Conservation (phyloP, 805 yeast species). For the Saturnispora kantuleensis region DNA sequence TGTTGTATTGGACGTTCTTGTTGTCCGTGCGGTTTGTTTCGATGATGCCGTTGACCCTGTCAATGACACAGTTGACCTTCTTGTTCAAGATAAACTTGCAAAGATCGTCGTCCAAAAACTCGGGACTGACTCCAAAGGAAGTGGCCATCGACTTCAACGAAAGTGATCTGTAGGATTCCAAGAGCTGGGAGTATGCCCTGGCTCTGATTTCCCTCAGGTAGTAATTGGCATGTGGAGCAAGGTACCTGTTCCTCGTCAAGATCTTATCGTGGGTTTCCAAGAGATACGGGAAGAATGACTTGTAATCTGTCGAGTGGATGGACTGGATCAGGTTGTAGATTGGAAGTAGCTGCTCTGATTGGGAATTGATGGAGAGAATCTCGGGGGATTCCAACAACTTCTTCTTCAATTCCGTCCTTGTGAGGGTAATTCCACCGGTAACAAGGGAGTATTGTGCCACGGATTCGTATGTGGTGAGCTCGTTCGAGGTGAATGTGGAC, state of each 20-base stretch:
- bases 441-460: slow-evolving; percentile 82
- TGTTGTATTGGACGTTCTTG: slow-evolving; percentile 88
- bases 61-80: slow-evolving; percentile 90
- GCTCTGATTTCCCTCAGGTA: slow-evolving; percentile 89
- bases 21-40: slow-evolving; percentile 95
- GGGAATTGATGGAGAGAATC: slow-evolving; percentile 67
- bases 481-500: slow-evolving; percentile 92
- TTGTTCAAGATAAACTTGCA: slow-evolving; percentile 88
- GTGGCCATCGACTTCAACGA: slow-evolving; percentile 89
- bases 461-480: slow-evolving; percentile 78
- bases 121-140: slow-evolving; percentile 82
- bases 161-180: slow-evolving; percentile 88
- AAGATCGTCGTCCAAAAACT: slow-evolving; percentile 78
- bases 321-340: slow-evolving; percentile 76
- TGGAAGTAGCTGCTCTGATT: slow-evolving; percentile 64
- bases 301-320: slow-evolving; percentile 80
- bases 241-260: slow-evolving; percentile 53
- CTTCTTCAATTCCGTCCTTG: slow-evolving; percentile 72
- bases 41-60: slow-evolving; percentile 87
- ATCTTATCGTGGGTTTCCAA: slow-evolving; percentile 69
- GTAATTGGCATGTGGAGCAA: slow-evolving; percentile 70
- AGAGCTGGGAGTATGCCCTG: slow-evolving; percentile 86
- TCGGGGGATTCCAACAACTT: slow-evolving; percentile 93
- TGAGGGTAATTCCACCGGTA: slow-evolving; percentile 77
- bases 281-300: slow-evolving; percentile 64